A percentile compares a stretch with the other conserved stretches of the same genome.
phyloP scores from a whole-genome alignment of 345 rosid species.

The Eucalyptus cloeziana region DNA sequence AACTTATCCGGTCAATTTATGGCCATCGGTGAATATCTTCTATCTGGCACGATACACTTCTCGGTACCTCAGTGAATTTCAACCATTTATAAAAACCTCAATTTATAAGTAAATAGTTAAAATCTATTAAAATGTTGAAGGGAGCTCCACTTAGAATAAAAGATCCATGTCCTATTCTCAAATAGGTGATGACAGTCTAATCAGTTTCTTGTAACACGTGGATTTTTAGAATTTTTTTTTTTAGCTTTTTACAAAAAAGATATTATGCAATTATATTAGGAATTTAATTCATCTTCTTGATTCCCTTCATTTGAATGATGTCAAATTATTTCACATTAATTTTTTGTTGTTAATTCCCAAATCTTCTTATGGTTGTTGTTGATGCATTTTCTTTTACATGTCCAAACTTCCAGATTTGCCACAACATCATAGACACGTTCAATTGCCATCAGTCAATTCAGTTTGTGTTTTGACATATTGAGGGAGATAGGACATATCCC shows the following conservation, averaged over 20 bases:
- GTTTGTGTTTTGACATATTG: too few species aligned
- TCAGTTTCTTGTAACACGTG: not conserved
- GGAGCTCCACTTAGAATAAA: not conserved
- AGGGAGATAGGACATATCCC: too few species aligned
- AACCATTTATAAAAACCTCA: not conserved
- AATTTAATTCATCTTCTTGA: not conserved
- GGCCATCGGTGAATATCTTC: not conserved
- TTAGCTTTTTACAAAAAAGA: not conserved
- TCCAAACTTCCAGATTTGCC: not conserved
- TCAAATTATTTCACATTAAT: not conserved
- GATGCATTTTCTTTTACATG: not conserved
- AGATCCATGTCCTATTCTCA: not conserved
- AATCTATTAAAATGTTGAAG: not conserved
- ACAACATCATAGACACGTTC: too few species aligned
- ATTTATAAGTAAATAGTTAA: not conserved
- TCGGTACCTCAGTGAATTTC: not conserved
- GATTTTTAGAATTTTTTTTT: too few species aligned
- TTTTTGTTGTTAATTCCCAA: not conserved
- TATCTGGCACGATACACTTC: not conserved
- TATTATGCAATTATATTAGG: not conserved
- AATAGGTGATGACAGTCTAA: not conserved
- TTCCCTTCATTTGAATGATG: not conserved
- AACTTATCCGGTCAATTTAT: not conserved
- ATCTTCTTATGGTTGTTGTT: not conserved
- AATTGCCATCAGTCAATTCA: too few species aligned